phyloP scores from a whole-genome alignment of 306 rosid genomes.

The Fragaria iinumae region DNA sequence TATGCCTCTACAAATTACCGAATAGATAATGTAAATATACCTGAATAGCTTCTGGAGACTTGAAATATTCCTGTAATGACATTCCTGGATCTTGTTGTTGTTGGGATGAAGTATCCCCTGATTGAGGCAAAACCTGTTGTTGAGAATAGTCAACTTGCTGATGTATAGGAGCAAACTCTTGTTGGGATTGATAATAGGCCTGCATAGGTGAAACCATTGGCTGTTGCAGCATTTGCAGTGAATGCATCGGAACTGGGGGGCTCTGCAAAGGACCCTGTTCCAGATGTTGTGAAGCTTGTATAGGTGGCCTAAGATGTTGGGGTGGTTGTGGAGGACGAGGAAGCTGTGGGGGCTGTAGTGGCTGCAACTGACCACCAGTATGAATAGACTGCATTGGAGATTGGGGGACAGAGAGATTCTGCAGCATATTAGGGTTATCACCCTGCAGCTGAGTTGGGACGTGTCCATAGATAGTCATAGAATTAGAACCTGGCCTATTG shows the following conservation, averaged over 20 bases:
- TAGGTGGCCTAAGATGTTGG: constrained; percentile 86
- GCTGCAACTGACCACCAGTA: constrained; percentile 81
- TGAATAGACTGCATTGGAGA: constrained; percentile 66
- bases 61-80: constrained; percentile 83
- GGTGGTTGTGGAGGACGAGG: constrained; percentile 96
- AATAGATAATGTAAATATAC: constrained; percentile 30
- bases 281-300: constrained; percentile 66
- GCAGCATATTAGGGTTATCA: constrained; percentile 68
- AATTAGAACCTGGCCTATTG: constrained; percentile 61
- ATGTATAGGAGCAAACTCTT: constrained; percentile 43
- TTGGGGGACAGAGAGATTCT: constrained; percentile 49
- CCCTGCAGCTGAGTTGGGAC: constrained; percentile 65
- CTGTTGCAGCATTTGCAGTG: constrained; percentile 73
- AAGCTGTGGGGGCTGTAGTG: constrained; percentile 96
- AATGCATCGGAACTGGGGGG: constrained; percentile 55
- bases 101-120: constrained; percentile 46
- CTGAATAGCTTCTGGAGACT: constrained; percentile 98
- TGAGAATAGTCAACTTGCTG: constrained; percentile 60
- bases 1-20: neutral
- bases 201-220: constrained; percentile 69
- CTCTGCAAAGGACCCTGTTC: constrained; percentile 67
- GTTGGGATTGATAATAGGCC: constrained; percentile 61
- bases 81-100: constrained; percentile 69
- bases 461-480: constrained; percentile 50
- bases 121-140: constrained; percentile 34